phyloP scores from a whole-genome alignment of 176 grass and related monocot species.

The Dendrocalamus sinicus region DNA sequence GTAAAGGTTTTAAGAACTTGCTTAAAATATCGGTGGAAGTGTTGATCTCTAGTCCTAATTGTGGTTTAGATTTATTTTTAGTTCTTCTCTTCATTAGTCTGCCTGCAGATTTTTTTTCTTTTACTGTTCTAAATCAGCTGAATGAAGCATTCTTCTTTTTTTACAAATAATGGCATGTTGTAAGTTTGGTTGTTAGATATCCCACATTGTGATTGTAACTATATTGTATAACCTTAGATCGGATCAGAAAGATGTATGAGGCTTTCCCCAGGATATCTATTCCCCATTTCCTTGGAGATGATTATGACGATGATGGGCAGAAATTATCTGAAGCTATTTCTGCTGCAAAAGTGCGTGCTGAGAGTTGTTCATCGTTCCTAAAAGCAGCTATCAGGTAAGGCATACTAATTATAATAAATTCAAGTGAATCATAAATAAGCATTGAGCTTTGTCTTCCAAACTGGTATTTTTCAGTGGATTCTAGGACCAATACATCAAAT shows the following conservation, averaged over 20 bases:
- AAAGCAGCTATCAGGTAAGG: constrained; percentile 87
- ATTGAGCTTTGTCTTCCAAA: no score
- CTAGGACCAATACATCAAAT: not conserved
- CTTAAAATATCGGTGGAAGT: constrained; percentile 10
- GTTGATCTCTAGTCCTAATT: not conserved
- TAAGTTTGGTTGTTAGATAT: constrained; percentile 32
- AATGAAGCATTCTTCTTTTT: constrained; percentile 20
- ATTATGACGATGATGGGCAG: constrained; percentile 83
- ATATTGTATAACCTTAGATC: constrained; percentile 62
- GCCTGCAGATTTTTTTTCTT: constrained; percentile 18
- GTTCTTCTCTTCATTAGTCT: not conserved
- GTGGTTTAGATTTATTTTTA: not conserved
- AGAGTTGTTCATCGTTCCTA: constrained; percentile 87
- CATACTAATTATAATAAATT: not conserved
- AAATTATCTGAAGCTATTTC: constrained; percentile 89
- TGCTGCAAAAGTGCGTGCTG: constrained; percentile 82
- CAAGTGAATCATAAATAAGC: no score
- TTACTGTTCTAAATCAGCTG: constrained; percentile 24
- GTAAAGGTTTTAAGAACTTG: constrained; percentile 19
- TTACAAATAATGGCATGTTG: not conserved
- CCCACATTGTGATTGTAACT: constrained; percentile 54
- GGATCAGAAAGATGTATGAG: constrained; percentile 81
- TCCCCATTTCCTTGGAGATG: constrained; percentile 70
- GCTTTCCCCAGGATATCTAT: constrained; percentile 86
- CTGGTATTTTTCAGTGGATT: constrained; percentile 9